These are phyloP conservation scores for Rhodotorula babjevae DNA, from an alignment of 768 basidiomycete species.

Conservation along the genomic window DNA sequence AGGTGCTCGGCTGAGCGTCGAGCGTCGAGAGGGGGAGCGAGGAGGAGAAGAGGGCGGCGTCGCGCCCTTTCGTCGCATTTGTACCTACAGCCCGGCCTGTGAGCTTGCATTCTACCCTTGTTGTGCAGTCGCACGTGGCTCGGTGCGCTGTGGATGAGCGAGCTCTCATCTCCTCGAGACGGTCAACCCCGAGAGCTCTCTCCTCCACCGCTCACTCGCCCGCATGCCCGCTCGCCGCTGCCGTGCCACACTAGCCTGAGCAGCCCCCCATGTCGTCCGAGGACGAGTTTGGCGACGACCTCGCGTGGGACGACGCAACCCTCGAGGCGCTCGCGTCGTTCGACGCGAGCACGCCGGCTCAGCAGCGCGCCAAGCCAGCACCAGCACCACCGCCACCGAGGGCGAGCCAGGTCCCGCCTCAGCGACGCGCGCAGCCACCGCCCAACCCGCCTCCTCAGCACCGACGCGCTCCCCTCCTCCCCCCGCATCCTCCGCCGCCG, in stretches of 20 bases:
- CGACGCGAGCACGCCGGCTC: not conserved
- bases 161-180: no score
- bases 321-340: not conserved
- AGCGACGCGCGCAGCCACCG: no score
- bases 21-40: not conserved
- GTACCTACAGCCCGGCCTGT: no score
- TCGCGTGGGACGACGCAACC: not conserved
- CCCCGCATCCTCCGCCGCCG: not conserved
- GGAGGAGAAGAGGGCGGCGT: no score
- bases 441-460: not conserved
- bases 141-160: no score
- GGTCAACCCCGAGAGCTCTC: not conserved
- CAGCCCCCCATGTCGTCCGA: no score
- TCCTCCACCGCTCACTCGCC: not conserved
- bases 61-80: no score
- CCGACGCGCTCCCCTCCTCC: not conserved
- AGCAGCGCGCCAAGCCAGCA: not conserved
- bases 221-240: not conserved
- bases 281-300: constrained; percentile 8
- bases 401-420: not conserved
- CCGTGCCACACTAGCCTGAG: not conserved
- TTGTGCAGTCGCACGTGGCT: no score
- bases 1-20: constrained; percentile 34
- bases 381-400: not conserved
- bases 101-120: no score